Evolutionary conservation across 148 eudicot species (phyloP), one percentile per base, ranked within the genome.

Genomic region (Rhododendron mucronatum): DNA sequence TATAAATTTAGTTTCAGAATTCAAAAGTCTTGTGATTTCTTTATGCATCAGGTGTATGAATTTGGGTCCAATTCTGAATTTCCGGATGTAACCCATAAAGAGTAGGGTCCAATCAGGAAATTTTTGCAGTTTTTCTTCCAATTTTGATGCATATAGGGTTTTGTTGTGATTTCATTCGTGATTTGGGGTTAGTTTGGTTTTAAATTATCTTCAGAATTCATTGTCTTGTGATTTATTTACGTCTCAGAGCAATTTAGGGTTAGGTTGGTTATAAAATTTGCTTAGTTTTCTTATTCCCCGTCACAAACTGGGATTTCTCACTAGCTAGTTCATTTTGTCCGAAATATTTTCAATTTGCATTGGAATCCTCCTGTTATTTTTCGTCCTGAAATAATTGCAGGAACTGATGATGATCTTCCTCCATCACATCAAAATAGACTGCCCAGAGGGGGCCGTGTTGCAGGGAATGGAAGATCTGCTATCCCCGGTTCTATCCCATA

Each of bases 401-500:
- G 93, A 86, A 93, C 93, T 73, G 94, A 93, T 88, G 93, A 93
- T 82, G 96, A 92, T 88, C 89, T 92, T 67, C 93, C 94, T 55
- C 96, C 90, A 7, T 84, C 96, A 13, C 92, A 91, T 86, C 92
- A 90, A 77, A 92, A 83, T 83, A 91, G 93, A 85, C 71, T 87
- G 50, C 83, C 86, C 57, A 88, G 94, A 88, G 92, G 94, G 44
- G 94, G 92, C 15, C 91, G 89, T 79, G 85, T 86, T 83, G 85
- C 94, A 59, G 92, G 92, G 59, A 91, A 91, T 84, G 93, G 92
- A 80, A 93, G 96, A 86, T 79, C 93, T 87, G 88, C 88, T 82
- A 86, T 89, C 48, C 79, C 85, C 61, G 90, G 87, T 84, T 86
- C 94, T 86, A 63, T 77, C 9, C 93, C 89, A 63, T 92, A 85